These are phyloP conservation scores for Taiozyma sp. DNA, from an alignment of 1,139 yeast species.

Conservation along the genomic window DNA sequence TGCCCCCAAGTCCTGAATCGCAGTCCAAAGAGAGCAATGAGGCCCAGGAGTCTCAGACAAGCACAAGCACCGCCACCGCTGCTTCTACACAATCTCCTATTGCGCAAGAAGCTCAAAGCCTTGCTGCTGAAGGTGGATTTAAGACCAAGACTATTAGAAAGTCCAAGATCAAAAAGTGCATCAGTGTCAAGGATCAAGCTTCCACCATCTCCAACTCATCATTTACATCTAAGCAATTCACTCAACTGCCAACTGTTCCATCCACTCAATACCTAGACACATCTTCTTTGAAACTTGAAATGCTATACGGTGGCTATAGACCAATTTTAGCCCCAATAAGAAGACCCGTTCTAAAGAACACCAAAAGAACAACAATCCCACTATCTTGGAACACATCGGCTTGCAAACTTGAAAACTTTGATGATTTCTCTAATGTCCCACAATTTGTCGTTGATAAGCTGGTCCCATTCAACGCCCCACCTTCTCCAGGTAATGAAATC, in stretches of 20 bases:
- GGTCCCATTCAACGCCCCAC: slow-evolving; percentile 19
- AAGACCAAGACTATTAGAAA: not conserved
- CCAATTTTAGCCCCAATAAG: slow-evolving; percentile 22
- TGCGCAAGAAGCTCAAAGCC: not conserved
- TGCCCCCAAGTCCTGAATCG: slow-evolving; percentile 2
- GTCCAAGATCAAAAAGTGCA: slow-evolving; percentile 4
- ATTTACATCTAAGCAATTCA: slow-evolving; percentile 2
- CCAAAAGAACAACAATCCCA: slow-evolving; percentile 19
- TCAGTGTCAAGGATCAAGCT: slow-evolving; percentile 4
- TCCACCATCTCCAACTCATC: slow-evolving; percentile 3
- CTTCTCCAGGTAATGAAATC: slow-evolving; percentile 22
- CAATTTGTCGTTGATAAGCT: slow-evolving; percentile 23
- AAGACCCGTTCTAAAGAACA: slow-evolving; percentile 14
- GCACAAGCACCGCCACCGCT: not conserved
- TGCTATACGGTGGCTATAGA: slow-evolving; percentile 21
- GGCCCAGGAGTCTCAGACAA: not conserved
- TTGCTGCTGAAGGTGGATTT: not conserved
- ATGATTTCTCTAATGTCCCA: slow-evolving; percentile 20
- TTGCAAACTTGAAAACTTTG: slow-evolving; percentile 18
- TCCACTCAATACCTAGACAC: slow-evolving; percentile 21
- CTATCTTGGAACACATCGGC: slow-evolving; percentile 23
- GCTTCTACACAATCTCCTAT: not conserved
- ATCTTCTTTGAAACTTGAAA: slow-evolving; percentile 13
- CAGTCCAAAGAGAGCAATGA: slow-evolving; percentile 11
- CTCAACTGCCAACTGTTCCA: slow-evolving; percentile 18